A percentile compares a stretch with the other conserved stretches of the same genome.
These are phyloP conservation scores for Paraphoma sp. DNA, from an alignment of 2,329 filamentous ascomycete species.

Conservation along the genomic window DNA sequence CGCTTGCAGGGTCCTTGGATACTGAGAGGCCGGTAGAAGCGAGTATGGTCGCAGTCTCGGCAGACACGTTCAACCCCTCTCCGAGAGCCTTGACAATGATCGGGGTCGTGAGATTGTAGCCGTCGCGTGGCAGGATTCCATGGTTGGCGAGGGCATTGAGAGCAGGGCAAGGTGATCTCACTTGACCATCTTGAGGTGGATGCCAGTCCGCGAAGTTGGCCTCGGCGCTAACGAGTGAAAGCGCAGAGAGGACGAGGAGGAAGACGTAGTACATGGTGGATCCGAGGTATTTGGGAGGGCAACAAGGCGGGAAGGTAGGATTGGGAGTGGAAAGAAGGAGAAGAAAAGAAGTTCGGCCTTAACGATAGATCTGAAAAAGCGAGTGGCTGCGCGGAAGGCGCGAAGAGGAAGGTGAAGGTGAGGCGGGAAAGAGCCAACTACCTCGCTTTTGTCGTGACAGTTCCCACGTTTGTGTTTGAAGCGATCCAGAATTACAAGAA, in stretches of 20 bases:
- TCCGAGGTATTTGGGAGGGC: background rate
- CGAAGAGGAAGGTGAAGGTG: background rate
- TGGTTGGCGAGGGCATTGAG: constrained; percentile 46
- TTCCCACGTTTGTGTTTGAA: too few relatives aligned
- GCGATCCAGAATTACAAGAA: background rate
- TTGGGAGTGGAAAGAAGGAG: background rate
- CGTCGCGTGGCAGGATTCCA: constrained; percentile 39
- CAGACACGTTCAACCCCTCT: constrained; percentile 40
- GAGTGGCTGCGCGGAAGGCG: background rate
- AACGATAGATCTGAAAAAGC: background rate
- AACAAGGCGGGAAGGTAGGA: background rate
- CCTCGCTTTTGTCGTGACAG: too few relatives aligned
- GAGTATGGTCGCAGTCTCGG: constrained; percentile 34
- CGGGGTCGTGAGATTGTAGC: constrained; percentile 38
- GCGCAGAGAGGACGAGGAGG: background rate
- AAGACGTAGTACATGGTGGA: constrained; percentile 5
- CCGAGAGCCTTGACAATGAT: constrained; percentile 29
- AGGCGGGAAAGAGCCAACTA: background rate
- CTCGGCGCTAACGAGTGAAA: background rate
- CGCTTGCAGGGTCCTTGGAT: constrained; percentile 14
- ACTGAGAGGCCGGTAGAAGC: constrained; percentile 20
- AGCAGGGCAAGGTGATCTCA: constrained; percentile 38
- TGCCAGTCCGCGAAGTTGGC: constrained; percentile 24
- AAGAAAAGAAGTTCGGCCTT: background rate
- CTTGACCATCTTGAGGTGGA: constrained; percentile 12